Base-by-base conservation (phyloP, 495 filamentous ascomycete species). In the Talaromyces ruber region DNA sequence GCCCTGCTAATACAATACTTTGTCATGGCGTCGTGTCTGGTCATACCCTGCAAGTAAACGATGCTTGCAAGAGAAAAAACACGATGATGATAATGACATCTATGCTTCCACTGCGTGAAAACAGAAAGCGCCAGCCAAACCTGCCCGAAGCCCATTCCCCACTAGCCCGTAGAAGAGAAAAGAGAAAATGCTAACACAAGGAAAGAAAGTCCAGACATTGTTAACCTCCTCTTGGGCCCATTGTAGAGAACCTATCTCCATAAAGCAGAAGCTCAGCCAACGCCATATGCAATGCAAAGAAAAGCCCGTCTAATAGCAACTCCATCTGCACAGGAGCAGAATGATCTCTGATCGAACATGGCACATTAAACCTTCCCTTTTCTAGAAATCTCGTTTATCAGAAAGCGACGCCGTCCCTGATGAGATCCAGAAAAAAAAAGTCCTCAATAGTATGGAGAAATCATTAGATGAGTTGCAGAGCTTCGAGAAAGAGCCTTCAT, bases 251-350 rank as follows among this genome's bases (percentile, higher is more conserved):
- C 18, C 71, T 68, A 68, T 72, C 67, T 69, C 69, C 69, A 73
- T 72, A 68, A 64, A 72, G 75, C 69, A 78, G 74, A 28, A 78
- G 73, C 71, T 77, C 76, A 77, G 74, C 76, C 76, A 81, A 81
- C 77, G 77, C 77, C 77, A 57, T 34, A 57, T 57, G 14, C 54
- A 72, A 77, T 67, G 72, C 67, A 77, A 80, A 76, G 76, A 76
- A 78, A 66, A 64, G 71, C 72, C 63, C 66, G 67, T 72, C 67
- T 71, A 73, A 66, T 62, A 45, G 39, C 39, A 45, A 28, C 58
- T 43, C 58, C 58, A 34, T 47, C 58, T 43, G 58, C 58, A 59
- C 16, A 28, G 37, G n/a, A 16, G 24, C 32, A 59, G 39, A 59
- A 59, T 34, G 55, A 58, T 24, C 28, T 24, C 16, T 28, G 21